Percentiles rank a stretch among this genome's conserved stretches.
Conservation (phyloP, 371 early-diverging fungal genomes). For the Umbelopsis sp. region DNA sequence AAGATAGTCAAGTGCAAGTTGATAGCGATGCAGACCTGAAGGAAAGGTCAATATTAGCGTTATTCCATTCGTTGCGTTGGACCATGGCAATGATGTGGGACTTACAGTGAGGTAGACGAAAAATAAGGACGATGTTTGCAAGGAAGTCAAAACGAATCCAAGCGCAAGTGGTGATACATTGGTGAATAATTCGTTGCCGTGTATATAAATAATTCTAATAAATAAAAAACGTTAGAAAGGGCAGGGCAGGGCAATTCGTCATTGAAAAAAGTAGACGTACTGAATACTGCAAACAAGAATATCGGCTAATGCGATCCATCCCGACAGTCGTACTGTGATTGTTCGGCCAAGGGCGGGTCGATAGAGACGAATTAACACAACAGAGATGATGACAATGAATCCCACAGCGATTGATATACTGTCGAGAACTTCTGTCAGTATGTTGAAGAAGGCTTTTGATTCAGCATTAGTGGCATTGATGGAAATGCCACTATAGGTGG, state of each 20-base stretch:
- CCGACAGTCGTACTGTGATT: conserved; percentile 11
- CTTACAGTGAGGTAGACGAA: conserved; percentile 17
- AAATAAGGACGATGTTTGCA: conserved; percentile 17
- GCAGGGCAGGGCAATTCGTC: not conserved
- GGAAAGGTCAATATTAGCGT: not conserved
- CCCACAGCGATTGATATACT: conserved; percentile 12
- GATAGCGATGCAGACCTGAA: conserved; percentile 16
- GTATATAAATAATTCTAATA: conserved; percentile 5
- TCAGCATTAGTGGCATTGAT: not conserved
- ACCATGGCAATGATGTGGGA: not conserved
- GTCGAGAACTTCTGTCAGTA: conserved; percentile 4
- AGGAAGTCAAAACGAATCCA: conserved; percentile 11
- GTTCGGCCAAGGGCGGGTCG: conserved; percentile 14
- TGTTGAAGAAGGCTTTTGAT: conserved; percentile 9
- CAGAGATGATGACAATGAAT: not conserved
- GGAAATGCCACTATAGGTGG: not conserved
- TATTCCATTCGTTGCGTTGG: not conserved
- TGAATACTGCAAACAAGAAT: conserved; percentile 18
- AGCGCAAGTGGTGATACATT: conserved; percentile 8
- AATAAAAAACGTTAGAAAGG: not conserved
- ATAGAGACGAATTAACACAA: conserved; percentile 10
- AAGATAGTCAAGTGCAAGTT: conserved; percentile 19
- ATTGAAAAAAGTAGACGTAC: not conserved
- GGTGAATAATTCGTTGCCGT: conserved; percentile 7
- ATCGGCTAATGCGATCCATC: conserved; percentile 18